A percentile compares a stretch with the other conserved stretches of the same genome.
Evolutionary conservation across 129 eudicot species (phyloP).

Genomic region (Lonicera japonica): DNA sequence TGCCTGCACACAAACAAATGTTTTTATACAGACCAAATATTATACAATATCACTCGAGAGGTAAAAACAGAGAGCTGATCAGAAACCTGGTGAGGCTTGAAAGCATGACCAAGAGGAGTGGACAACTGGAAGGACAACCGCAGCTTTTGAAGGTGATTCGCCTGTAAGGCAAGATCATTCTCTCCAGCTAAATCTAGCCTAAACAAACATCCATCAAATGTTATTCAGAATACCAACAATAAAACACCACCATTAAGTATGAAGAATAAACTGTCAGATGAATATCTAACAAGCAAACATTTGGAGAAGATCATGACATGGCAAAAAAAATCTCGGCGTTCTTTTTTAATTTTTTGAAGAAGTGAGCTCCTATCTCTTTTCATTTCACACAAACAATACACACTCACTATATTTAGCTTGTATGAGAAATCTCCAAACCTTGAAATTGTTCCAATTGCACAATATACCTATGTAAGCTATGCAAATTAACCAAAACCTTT

Average conservation of each 20-base stretch:
- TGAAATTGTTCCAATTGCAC: no score
- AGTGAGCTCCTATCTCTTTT: no score
- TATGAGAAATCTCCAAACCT: no score
- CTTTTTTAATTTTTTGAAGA: no score
- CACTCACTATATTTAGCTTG: no score
- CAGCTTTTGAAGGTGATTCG: constrained; percentile 95
- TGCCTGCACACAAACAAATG: constrained; percentile 46
- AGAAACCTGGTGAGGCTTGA: constrained; percentile 90
- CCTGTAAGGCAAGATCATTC: constrained; percentile 55
- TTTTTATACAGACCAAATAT: constrained; percentile 1
- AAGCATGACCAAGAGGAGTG: constrained; percentile 61
- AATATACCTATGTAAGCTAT: no score
- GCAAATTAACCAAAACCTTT: no score
- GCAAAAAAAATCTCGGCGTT: not conserved
- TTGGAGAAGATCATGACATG: not conserved
- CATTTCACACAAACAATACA: no score
- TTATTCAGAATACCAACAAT: not conserved
- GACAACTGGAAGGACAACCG: constrained; percentile 60
- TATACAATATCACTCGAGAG: not conserved
- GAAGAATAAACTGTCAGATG: not conserved
- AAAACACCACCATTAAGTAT: not conserved
- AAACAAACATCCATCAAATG: constrained; percentile 5
- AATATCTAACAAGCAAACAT: not conserved
- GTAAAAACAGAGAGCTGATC: constrained; percentile 7
- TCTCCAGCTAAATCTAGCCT: constrained; percentile 67